Evolutionary conservation across 345 rosid species (phyloP), one percentile per base, ranked within the genome.

Genomic region (Ailanthus altissimus): DNA sequence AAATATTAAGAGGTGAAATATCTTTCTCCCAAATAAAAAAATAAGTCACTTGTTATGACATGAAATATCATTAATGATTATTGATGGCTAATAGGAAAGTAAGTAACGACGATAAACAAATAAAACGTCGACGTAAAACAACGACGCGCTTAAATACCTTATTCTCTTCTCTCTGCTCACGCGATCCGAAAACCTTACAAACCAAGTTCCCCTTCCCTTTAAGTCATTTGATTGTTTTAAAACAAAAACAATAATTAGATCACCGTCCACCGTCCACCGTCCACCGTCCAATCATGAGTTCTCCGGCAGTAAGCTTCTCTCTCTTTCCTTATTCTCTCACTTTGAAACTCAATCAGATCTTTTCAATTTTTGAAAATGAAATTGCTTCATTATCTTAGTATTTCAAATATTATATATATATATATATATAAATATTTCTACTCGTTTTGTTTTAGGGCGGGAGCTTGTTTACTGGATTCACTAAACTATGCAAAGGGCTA

Each of bases 401-500:
- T 74, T 13, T 65, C 28, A 23, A 20, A 5, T n/a, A 25, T 43
- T 73, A 42, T 43, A 18, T 25, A 28, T 47, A 7, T n/a, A 50
- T 67, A 21, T 21, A 54, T 42, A 56, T n/a, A n/a, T n/a, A n/a
- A n/a, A n/a, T n/a, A 20, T 56, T 21, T n/a, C n/a, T n/a, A n/a
- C n/a, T n/a, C n/a, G 8, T 4, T 15, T 63, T 63, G 58, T 78
- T 43, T 67, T 64, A 94, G 97, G 92, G 95, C 72, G 59, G 83
- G 80, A 82, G 88, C 78, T 78, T 88, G 80, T 89, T 88, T 63
- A 83, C 85, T 43, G 97, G 93, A 77, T 94, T 94, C 80, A 97
- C 98, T 21, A 86, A 86, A 90, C 90, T 94, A 47, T 92, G 99
- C 85, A 94, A 97, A 85, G 98, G 97, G 70, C 77, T 94, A 16